Conservation (phyloP, 805 yeast species). For the Blastobotrys chiropterorum region DNA sequence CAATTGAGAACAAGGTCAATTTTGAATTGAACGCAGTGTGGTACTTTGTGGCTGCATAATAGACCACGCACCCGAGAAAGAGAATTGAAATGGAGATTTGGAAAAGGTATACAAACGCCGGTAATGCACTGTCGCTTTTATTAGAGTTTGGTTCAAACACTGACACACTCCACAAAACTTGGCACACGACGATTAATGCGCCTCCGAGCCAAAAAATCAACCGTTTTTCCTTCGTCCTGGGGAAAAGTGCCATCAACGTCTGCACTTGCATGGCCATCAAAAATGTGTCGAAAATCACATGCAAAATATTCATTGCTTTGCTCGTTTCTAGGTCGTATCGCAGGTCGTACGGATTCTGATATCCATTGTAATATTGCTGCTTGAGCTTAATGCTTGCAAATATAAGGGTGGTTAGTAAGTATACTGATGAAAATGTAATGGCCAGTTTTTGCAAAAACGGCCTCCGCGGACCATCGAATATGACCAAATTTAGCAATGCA, state of each 20-base stretch:
- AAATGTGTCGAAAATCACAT: constrained; percentile 42
- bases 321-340: constrained; percentile 40
- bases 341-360: constrained; percentile 38
- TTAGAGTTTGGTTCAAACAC: constrained; percentile 34
- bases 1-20: constrained; percentile 49
- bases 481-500: constrained; percentile 48
- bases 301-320: constrained; percentile 47
- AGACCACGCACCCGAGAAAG: constrained; percentile 58
- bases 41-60: constrained; percentile 47
- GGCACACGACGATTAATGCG: constrained; percentile 47
- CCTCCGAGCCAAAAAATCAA: constrained; percentile 55
- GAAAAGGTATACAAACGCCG: constrained; percentile 68
- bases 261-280: constrained; percentile 67
- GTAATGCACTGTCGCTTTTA: constrained; percentile 38
- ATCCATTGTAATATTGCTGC: constrained; percentile 40
- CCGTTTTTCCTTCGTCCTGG: constrained; percentile 62
- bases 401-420: constrained; percentile 45
- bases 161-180: constrained; percentile 65
- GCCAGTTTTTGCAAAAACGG: constrained; percentile 41
- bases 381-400: constrained; percentile 42
- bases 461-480: constrained; percentile 59
- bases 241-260: constrained; percentile 60
- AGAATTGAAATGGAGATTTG: constrained; percentile 65
- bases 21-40: constrained; percentile 43
- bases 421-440: constrained; percentile 47